Base-by-base conservation (phyloP, 1,284 basidiomycete genomes). In the Laetiporus sulphureus region DNA sequence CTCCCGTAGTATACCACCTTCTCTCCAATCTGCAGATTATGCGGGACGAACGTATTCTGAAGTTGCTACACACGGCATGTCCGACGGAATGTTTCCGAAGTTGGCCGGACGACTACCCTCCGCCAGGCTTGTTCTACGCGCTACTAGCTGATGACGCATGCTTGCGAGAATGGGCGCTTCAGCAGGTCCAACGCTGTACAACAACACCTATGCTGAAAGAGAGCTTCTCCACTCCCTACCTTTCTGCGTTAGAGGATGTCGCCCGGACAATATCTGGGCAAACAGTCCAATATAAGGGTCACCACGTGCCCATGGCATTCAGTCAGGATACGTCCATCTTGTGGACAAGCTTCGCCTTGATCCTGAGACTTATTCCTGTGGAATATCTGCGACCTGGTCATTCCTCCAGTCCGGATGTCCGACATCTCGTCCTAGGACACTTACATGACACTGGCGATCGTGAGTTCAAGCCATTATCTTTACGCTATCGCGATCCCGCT, bases 21-120 rank as follows among this genome's bases (percentile, higher is more conserved):
- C 61, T 90, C 41, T 77, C 73, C 22, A 86, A 86, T 62, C 67
- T 80, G 46, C 64, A 64, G 18, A 62, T 90, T 33, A 67, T 90
- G 32, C 67, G 63, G 30, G 69, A 83, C 50, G 42, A 65, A 1
- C 61, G 65, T 19, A 64, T 91, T 32, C 57, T 74, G 30, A 56
- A 58, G 16, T 57, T 76, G 30, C 56, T 82, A 35, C 64, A 69
- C 34, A 54, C 59, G 22, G 59, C 63, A 24, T 56, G 68, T 32
- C 69, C 72, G 7, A 51, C 63, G 12, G 51, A 51, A 12, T 47
- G 52, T 7, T 55, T 74, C 22, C 54, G 61, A 20, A 64, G 55
- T 4, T 85, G 79, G 78, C 78, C 83, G n/a, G 60, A 59, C 3
- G 71, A 77, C 35, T 63, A 71, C 20, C 62, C 78, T 25, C 75